Percentiles rank a stretch among this genome's conserved stretches.
These are phyloP conservation scores for Lithocarpus polystachyus DNA, from an alignment of 306 rosid genomes.

Conservation along the genomic window DNA sequence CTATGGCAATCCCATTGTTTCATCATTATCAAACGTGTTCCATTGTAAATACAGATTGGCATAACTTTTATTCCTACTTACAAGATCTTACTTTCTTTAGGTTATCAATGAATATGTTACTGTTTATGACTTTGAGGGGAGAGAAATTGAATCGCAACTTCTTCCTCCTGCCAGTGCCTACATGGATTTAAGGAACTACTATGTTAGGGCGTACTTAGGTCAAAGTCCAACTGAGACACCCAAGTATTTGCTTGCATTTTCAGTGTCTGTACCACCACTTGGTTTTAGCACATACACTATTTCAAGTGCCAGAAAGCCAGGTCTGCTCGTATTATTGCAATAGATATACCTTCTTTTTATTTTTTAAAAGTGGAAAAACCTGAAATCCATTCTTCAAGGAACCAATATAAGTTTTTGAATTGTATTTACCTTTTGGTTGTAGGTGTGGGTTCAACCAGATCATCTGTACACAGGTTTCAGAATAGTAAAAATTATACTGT, in stretches of 20 bases:
- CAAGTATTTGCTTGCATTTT: conserved; percentile 48
- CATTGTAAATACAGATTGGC: neutral
- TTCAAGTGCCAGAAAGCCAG: conserved; percentile 35
- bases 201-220: conserved; percentile 51
- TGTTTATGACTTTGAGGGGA: conserved; percentile 49
- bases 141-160: conserved; percentile 45
- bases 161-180: conserved; percentile 38
- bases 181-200: conserved; percentile 33
- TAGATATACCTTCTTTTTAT: neutral
- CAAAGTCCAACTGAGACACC: conserved; percentile 39
- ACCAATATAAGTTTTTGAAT: conserved; percentile 13
- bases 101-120: conserved; percentile 40
- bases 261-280: conserved; percentile 50
- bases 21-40: no score
- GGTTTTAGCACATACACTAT: conserved; percentile 53
- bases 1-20: neutral
- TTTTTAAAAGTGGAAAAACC: neutral
- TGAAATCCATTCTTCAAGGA: conserved; percentile 15
- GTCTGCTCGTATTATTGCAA: conserved; percentile 17
- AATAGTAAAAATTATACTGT: conserved; percentile 29
- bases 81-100: conserved; percentile 18
- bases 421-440: conserved; percentile 26
- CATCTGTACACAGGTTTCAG: conserved; percentile 35
- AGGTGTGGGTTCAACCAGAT: conserved; percentile 59
- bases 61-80: neutral